phyloP scores from a whole-genome alignment of 2,329 filamentous ascomycete genomes.

The Diaporthe citri region DNA sequence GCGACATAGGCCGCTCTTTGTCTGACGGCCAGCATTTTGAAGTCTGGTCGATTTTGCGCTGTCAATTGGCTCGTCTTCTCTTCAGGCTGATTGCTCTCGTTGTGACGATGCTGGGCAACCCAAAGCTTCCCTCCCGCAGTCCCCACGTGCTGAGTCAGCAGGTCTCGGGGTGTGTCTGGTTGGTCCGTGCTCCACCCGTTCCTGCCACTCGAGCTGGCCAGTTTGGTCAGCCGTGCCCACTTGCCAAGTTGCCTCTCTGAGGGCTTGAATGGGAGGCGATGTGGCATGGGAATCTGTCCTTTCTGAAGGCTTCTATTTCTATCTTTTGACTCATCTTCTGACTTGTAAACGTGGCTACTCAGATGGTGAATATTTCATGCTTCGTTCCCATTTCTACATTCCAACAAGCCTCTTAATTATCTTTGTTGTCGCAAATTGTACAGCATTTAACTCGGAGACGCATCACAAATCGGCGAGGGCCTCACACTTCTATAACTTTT shows the following conservation, averaged over 20 bases:
- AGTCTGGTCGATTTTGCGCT: constrained; percentile 23
- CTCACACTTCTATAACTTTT: neutral
- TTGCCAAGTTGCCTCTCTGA: constrained; percentile 19
- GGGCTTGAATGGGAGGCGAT: constrained; percentile 12
- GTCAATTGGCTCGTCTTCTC: constrained; percentile 34
- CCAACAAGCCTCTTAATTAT: neutral
- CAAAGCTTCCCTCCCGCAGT: constrained; percentile 23
- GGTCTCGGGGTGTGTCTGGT: neutral
- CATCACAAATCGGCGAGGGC: neutral
- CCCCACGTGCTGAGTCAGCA: constrained; percentile 22
- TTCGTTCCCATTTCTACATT: neutral
- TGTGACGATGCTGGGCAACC: constrained; percentile 31
- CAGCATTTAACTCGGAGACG: neutral
- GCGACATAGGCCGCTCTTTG: constrained; percentile 52
- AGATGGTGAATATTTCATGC: neutral
- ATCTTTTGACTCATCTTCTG: constrained; percentile 42
- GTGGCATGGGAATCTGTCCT: constrained; percentile 45
- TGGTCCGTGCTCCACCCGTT: constrained; percentile 17
- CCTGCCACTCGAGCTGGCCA: constrained; percentile 16
- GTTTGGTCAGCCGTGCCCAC: constrained; percentile 23
- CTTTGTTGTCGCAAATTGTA: neutral
- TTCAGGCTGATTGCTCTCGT: neutral
- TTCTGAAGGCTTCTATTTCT: constrained; percentile 47
- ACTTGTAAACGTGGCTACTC: constrained; percentile 34
- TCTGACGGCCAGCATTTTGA: constrained; percentile 54